Percentiles rank a stretch among this genome's conserved stretches.
Evolutionary conservation across 208 protist species (phyloP).

Genomic region (Acanthamoeba healyi): DNA sequence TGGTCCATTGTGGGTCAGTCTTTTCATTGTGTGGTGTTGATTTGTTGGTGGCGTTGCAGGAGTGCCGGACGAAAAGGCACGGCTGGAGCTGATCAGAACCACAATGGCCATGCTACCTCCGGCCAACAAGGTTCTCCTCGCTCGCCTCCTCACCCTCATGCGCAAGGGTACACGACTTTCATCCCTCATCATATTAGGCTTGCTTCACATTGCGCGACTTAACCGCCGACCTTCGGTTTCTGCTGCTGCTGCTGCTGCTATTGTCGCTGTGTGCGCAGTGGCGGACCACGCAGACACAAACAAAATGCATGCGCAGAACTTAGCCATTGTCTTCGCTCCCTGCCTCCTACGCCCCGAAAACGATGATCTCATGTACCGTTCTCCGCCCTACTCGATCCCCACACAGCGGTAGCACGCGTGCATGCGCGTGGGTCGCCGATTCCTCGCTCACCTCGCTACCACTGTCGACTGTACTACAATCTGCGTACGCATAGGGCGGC

Average conservation of each 20-base stretch:
- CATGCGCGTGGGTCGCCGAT: too few relatives aligned
- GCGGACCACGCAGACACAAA: constrained; percentile 25
- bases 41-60: too few relatives aligned
- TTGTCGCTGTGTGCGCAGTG: background rate
- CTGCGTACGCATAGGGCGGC: background rate
- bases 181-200: too few relatives aligned
- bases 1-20: too few relatives aligned
- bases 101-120: background rate
- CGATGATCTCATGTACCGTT: constrained; percentile 5
- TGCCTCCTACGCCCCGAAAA: background rate
- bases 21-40: too few relatives aligned
- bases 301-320: constrained; percentile 29
- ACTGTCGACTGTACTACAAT: background rate
- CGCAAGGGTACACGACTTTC: constrained; percentile 17
- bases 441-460: too few relatives aligned
- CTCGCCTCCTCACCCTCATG: constrained; percentile 16
- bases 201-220: too few relatives aligned
- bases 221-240: too few relatives aligned
- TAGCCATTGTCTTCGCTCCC: constrained; percentile 42
- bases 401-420: background rate
- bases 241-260: background rate
- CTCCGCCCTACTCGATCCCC: background rate
- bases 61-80: background rate
- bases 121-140: constrained; percentile 16
- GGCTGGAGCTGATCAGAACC: constrained; percentile 39